These are phyloP conservation scores for Pyrenophora tritici-repentis DNA, from an alignment of 2,329 filamentous ascomycete species.

Conservation along the genomic window DNA sequence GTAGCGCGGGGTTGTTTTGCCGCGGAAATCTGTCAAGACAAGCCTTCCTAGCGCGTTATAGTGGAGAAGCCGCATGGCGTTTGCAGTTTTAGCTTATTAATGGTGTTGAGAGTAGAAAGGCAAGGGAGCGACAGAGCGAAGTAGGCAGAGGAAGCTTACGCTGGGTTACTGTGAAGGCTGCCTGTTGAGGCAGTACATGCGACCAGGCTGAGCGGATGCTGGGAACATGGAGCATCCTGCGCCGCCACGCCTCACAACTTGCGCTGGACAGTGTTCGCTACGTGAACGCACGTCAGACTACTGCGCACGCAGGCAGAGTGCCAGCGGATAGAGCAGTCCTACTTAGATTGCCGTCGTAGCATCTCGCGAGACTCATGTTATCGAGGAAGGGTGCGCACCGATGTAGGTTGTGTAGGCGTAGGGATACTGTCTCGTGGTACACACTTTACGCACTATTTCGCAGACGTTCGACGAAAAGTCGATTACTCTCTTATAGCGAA, in stretches of 20 bases:
- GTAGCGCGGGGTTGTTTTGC: constrained; percentile 27
- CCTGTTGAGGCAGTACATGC: constrained; percentile 7
- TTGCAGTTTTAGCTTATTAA: neutral
- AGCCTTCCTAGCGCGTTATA: constrained; percentile 10
- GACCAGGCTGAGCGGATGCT: constrained; percentile 8
- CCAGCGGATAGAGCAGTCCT: neutral
- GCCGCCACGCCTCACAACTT: neutral
- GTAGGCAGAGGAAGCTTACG: constrained; percentile 4
- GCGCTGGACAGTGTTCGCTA: neutral
- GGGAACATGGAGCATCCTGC: constrained; percentile 3
- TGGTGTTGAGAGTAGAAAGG: neutral
- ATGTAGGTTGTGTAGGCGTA: neutral
- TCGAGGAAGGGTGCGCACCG: neutral
- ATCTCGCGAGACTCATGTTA: neutral
- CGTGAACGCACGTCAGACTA: neutral
- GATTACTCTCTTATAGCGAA: no score
- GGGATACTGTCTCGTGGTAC: neutral
- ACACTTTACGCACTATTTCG: no score
- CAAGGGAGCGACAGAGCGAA: neutral
- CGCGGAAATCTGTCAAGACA: constrained; percentile 19
- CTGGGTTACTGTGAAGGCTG: constrained; percentile 9
- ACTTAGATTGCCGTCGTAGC: neutral
- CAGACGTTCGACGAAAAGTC: no score
- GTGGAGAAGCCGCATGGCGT: constrained; percentile 19
- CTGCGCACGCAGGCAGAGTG: neutral